phyloP scores from a whole-genome alignment of 306 rosid species.

The Lablab purpureus region DNA sequence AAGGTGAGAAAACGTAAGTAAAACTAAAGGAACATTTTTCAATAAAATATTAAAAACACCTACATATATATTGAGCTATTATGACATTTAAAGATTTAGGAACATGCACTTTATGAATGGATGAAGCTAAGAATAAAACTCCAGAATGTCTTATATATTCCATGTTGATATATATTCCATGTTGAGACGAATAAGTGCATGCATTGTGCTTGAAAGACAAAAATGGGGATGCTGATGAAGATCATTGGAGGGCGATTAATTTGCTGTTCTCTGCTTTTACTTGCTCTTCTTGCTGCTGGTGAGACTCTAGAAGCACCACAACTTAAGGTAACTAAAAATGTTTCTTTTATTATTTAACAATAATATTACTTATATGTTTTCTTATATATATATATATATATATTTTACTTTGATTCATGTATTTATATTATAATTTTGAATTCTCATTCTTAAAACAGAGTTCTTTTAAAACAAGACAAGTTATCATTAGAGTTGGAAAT shows the following conservation, averaged over 20 bases:
- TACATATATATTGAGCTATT: not conserved
- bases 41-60: not conserved
- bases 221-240: constrained; percentile 39
- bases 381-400: too few relatives aligned
- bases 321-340: constrained; percentile 52
- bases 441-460: not conserved
- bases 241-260: constrained; percentile 29
- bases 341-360: too few relatives aligned
- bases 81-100: constrained; percentile 27
- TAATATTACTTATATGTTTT: too few relatives aligned
- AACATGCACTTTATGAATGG: constrained; percentile 53
- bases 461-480: too few relatives aligned
- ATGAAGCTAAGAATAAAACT: constrained; percentile 63
- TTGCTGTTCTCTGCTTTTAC: constrained; percentile 45
- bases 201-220: constrained; percentile 19
- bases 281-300: constrained; percentile 51
- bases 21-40: constrained; percentile 49
- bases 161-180: constrained; percentile 32
- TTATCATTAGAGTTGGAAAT: too few relatives aligned
- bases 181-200: not conserved
- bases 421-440: not conserved
- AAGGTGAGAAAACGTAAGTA: constrained; percentile 49
- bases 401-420: not conserved
- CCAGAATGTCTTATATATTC: constrained; percentile 35
- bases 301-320: constrained; percentile 50